phyloP scores from a whole-genome alignment of 257 asterid species.

The Capsicum baccatum region DNA sequence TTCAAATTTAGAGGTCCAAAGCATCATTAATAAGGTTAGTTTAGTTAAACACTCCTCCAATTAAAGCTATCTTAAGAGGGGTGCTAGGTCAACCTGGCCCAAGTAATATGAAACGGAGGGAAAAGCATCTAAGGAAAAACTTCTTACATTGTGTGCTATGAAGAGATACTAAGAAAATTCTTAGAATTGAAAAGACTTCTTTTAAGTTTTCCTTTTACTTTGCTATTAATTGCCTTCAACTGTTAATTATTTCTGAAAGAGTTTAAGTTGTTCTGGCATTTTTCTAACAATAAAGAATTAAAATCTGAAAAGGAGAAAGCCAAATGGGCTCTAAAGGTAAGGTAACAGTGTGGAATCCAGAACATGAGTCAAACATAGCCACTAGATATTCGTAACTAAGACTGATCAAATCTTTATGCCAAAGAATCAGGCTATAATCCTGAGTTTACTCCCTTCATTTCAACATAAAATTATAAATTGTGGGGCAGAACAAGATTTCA shows the following conservation, averaged over 20 bases:
- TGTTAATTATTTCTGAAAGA: neutral
- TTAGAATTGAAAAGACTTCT: neutral
- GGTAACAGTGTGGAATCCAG: conserved; percentile 9
- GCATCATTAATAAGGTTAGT: too few species aligned
- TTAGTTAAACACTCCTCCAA: too few species aligned
- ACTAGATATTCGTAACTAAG: neutral
- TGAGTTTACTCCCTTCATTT: conserved; percentile 14
- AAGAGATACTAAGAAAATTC: neutral
- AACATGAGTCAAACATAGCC: neutral
- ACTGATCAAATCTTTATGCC: neutral
- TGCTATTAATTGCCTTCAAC: conserved; percentile 21
- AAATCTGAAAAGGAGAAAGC: conserved; percentile 3
- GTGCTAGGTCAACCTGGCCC: too few species aligned
- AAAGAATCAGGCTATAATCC: neutral
- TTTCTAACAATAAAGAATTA: neutral
- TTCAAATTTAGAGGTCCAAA: too few species aligned
- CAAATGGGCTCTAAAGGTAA: neutral
- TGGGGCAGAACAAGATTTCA: neutral
- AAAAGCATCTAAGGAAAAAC: neutral
- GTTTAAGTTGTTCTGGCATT: neutral
- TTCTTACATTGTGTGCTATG: neutral
- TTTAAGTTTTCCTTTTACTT: neutral
- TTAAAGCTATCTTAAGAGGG: too few species aligned
- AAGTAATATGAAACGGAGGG: too few species aligned
- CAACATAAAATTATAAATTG: neutral